Base-by-base conservation (phyloP, 148 eudicot species). In the Limonium bicolor region DNA sequence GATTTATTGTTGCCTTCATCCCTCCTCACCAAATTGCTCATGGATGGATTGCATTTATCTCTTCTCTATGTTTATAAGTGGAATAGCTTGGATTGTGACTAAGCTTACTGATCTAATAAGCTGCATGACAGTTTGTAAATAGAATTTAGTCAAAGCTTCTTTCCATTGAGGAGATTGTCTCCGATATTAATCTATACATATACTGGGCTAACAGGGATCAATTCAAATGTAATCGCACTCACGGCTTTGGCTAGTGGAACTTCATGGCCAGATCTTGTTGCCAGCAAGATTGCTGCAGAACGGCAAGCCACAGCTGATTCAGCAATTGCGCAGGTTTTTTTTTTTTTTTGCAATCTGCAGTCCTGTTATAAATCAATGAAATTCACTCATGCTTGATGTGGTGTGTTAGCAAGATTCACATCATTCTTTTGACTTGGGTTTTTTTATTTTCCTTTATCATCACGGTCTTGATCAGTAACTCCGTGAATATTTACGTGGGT, bases 231-330 rank as follows among this genome's bases (percentile, higher is more conserved):
- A 18, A 87, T 87, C 53, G 94, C 96, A 52, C 79, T 87, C 50
- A 78, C 96, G 40, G 86, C 71, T 15, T 51, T 87, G 63, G 96
- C 96, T 3, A 58, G 65, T 48, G 96, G 96, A 61, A 82, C 96
- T 46, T 87, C 96, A 4, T 87, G 96, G 96, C 96, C 96, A 4
- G 94, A 87, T 70, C 68, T 87, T 39, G 84, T 79, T 50, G 96
- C 94, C 36, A 82, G 96, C 73, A 87, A 82, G 69, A 79, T 87
- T 41, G 96, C 96, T 28, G 94, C 86, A 26, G 90, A 79, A 68
- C 77, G 90, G 27, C 94, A 82, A 64, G 67, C 64, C 47, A 87
- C 96, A 47, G 96, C 96, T 18, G 96, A 87, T 46, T 82, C 96
- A 33, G 96, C 96, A 25, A 79, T 87, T 55, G 96, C 96, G 47